Evolutionary conservation across 164 flowering plant species (phyloP).

Genomic region (Euptelea pleiosperma): DNA sequence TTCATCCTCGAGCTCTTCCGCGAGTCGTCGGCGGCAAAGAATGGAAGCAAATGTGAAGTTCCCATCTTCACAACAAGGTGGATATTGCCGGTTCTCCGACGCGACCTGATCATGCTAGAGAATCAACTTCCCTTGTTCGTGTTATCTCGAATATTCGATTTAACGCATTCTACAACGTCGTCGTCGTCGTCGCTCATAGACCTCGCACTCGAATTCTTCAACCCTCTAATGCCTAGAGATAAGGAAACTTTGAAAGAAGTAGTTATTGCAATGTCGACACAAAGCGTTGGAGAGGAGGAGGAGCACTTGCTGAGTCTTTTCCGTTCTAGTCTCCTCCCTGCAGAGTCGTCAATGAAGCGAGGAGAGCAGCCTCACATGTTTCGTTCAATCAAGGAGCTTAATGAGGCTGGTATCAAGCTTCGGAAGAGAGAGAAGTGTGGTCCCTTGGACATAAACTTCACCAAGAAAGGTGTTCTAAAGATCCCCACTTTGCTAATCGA

Average conservation of each 20-base stretch:
- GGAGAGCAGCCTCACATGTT: background rate
- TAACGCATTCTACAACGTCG: too few species aligned
- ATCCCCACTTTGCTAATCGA: slow-evolving; percentile 5
- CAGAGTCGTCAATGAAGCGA: background rate
- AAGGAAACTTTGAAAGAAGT: background rate
- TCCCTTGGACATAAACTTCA: background rate
- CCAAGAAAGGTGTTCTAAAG: slow-evolving; percentile 3
- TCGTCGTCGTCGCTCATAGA: background rate
- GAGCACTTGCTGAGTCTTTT: slow-evolving; percentile 11
- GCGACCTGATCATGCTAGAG: slow-evolving; percentile 16
- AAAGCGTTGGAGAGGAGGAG: background rate
- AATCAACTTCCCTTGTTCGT: slow-evolving; percentile 21
- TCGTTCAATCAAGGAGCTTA: slow-evolving; percentile 4
- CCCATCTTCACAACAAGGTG: background rate
- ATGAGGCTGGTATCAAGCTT: slow-evolving; percentile 13
- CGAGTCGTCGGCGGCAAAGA: background rate
- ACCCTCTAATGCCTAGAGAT: slow-evolving; percentile 1
- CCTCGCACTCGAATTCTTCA: slow-evolving; percentile 9
- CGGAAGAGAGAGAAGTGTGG: background rate
- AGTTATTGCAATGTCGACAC: background rate
- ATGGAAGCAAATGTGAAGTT: background rate
- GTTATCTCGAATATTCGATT: background rate
- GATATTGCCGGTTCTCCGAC: slow-evolving; percentile 2
- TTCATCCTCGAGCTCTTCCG: slow-evolving; percentile 18
- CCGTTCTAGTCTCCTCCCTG: background rate